phyloP scores from a whole-genome alignment of 1,284 basidiomycete genomes.

The Puccinia hordei region DNA sequence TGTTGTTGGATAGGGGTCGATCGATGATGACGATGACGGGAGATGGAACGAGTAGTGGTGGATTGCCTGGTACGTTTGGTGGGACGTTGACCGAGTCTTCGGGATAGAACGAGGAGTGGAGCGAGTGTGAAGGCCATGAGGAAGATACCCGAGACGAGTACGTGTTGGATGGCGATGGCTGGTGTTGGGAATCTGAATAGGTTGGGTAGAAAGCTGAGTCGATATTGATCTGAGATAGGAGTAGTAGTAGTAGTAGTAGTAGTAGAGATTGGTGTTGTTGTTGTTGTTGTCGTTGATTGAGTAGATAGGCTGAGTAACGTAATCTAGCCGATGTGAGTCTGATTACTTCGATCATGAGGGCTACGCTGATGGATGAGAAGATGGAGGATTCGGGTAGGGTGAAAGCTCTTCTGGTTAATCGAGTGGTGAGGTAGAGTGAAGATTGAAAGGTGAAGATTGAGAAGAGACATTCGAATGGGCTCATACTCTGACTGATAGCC shows the following conservation, averaged over 20 bases:
- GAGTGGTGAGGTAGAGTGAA: constrained; percentile 81
- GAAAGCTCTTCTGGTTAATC: constrained; percentile 87
- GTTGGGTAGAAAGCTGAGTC: constrained; percentile 21
- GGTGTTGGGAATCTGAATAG: constrained; percentile 92
- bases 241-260: not conserved
- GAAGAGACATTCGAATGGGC: constrained; percentile 74
- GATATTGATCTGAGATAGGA: not conserved
- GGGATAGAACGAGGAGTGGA: constrained; percentile 86
- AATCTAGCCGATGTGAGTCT: constrained; percentile 28
- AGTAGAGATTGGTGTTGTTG: too few relatives aligned
- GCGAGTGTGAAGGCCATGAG: constrained; percentile 90
- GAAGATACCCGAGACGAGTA: constrained; percentile 87
- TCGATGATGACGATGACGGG: not conserved
- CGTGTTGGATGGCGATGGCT: constrained; percentile 85
- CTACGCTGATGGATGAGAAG: constrained; percentile 82
- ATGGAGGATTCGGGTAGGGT: constrained; percentile 90
- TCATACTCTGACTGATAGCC: constrained; percentile 62
- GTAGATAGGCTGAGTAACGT: constrained; percentile 20
- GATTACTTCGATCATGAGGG: constrained; percentile 73
- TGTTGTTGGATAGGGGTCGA: not conserved
- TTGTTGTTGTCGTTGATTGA: not conserved
- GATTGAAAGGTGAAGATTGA: constrained; percentile 85
- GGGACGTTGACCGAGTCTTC: constrained; percentile 87
- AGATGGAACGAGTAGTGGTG: not conserved
- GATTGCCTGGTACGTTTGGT: constrained; percentile 66